Evolutionary conservation across 768 basidiomycete genomes (phyloP), one percentile per base, ranked within the genome.

Genomic region (Leccinum longicurvipes): DNA sequence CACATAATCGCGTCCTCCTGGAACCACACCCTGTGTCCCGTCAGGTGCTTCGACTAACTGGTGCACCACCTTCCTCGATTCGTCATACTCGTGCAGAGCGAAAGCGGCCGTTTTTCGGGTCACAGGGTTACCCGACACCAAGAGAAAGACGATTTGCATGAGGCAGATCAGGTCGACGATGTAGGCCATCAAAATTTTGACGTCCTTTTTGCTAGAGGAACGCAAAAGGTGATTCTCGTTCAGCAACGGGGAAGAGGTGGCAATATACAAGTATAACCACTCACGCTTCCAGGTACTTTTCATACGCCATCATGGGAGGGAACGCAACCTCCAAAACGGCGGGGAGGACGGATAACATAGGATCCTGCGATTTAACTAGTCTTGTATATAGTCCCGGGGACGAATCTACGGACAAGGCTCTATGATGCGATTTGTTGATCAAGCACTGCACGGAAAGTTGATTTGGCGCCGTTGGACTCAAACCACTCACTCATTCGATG

Each of bases 121-220:
- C 28, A 62, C 44, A 1, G 10, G 34, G 3, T n/a, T 15, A 11
- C 47, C 34, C 0, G 45, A 17, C 3, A 47, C 42, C 12, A 63
- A 11, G 51, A 62, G 27, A 28, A 50, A 62, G 10, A 60, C 12
- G 15, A 24, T 28, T 25, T 63, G 61, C 61, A 62, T 63, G 51
- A 59, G 45, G 28, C 57, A 62, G 24, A 60, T 51, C 34, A 62
- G 25, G 51, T 60, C 53, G 6, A 60, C 51, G 24, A 59, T 59
- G 44, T 52, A 62, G 19, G 29, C 51, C 51, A 51, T 63, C 27
- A 63, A 19, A 21, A 60, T 19, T 8, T 50, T 62, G 15, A 53
- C 61, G 19, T 50, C 53, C 19, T 29, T 44, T 44, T 52, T 54
- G 12, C 61, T 60, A 21, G 25, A 49, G 19, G 8, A 12, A 41